Evolutionary conservation across 345 rosid species (phyloP), one percentile per base, ranked within the genome.

Genomic region (Hibiscus syriacus): DNA sequence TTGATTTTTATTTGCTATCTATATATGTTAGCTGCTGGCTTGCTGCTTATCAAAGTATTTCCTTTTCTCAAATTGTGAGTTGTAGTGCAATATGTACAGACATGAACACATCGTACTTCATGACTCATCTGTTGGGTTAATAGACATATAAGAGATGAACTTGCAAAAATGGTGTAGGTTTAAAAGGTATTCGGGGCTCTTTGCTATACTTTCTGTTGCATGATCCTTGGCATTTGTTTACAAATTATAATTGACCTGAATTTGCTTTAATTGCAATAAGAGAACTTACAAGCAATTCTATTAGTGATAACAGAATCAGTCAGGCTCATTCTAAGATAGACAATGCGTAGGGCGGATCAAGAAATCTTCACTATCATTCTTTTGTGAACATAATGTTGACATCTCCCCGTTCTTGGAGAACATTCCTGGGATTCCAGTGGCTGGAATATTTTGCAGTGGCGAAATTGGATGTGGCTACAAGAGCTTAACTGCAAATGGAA

Each of bases 401-500:
- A 79, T 83, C 76, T 80, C 78, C 6, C 97, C 97, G 0, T 75
- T 92, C 63, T 29, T 73, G 66, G 84, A 88, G 52, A 90, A 87
- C 81, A 88, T 84, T 55, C 90, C 98, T 0, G 83, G 56, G 57
- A 77, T 76, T 63, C 92, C 88, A 0, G 12, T 82, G 50, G 87
- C 86, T 0, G 97, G 98, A 74, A 73, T 82, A 53, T 87, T 79
- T 64, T 87, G 97, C 11, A 48, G 69, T 0, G 92, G 96, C 70
- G 97, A 92, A 72, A 85, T 90, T 2, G 86, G 87, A 3, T 85
- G 95, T 34, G 77, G 84, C 38, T 32, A 7, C 36, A 32, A 6
- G 36, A 32, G 36, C 36, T 32, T 32, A 5, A 67, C 58, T 4
- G 67, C 46, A 2, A 17, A 64, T n/a, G 80, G 65, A 65, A 41